phyloP scores from a whole-genome alignment of 371 early-diverging fungal species.

The Mortierella sp. region DNA sequence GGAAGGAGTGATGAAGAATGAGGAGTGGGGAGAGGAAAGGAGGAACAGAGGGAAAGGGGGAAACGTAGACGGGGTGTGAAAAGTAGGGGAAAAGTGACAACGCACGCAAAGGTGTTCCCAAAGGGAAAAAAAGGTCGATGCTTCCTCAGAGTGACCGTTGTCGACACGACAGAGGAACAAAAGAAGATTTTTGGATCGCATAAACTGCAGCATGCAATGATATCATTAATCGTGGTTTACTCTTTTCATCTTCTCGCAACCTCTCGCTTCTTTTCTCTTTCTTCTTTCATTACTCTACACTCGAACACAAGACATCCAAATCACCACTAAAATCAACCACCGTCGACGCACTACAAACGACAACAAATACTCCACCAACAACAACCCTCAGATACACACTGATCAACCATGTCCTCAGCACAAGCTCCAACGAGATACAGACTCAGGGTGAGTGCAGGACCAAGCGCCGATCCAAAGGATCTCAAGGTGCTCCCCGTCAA shows the following conservation, averaged over 20 bases:
- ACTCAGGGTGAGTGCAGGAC: slow-evolving; percentile 74
- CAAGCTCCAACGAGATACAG: slow-evolving; percentile 24
- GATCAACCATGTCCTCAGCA: background rate
- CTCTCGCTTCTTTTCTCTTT: background rate
- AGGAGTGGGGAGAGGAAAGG: background rate
- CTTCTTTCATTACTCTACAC: background rate
- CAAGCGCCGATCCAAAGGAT: slow-evolving; percentile 61
- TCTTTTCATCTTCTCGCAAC: background rate
- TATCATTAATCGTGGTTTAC: background rate
- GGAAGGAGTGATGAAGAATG: background rate
- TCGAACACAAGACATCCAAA: background rate
- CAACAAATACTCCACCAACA: background rate
- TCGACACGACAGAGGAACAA: too few species aligned
- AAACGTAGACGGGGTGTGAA: background rate
- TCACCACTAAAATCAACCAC: background rate
- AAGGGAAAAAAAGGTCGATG: background rate
- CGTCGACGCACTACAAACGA: background rate
- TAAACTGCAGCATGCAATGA: background rate
- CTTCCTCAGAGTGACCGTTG: background rate
- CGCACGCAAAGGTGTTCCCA: background rate
- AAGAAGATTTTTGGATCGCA: background rate
- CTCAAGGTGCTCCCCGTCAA: slow-evolving; percentile 72
- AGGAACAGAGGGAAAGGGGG: background rate
- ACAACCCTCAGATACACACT: background rate
- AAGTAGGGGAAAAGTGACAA: background rate